Evolutionary conservation across 257 asterid genomes (phyloP), one percentile per base, ranked within the genome.

Genomic region (Mentha longifolia): DNA sequence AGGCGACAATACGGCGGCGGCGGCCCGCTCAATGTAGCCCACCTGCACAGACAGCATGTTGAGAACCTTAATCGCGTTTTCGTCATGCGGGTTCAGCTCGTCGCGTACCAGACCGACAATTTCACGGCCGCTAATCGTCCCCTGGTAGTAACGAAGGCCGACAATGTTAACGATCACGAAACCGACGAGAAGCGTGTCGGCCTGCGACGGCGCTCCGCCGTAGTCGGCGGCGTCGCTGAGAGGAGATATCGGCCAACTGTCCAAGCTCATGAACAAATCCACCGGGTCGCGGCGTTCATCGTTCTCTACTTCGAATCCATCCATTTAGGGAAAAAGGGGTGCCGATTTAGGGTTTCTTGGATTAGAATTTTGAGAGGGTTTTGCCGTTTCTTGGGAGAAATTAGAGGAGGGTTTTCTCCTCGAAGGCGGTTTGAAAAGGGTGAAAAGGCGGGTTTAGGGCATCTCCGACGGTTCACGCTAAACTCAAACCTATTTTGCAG

Each of bases 61-160:
- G 45, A 92, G 72, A 47, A 89, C 98, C 70, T 72, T 80, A 20
- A 92, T 92, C 10, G 98, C 96, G 71, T 89, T 82, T 0, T 8
- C 70, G 42, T 92, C 96, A 56, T 74, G 51, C 1, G 83, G 84
- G 46, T 92, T 88, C 56, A 82, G 61, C 9, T 85, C 90, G 5
- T 89, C 92, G 25, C 96, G 90, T 43, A 86, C 85, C 61, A 92
- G 76, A n/a, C 89, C 90, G 61, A 92, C 94, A 60, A 86, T 50
- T 64, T 92, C 96, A 0, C 93, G 82, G 68, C 93, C 95, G 61
- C 76, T 82, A 65, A 89, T 82, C 0, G 78, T 81, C 0, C 94
- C 95, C 11, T 61, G 56, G 78, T 92, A 88, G 51, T 85, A 62
- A 42, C 85, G 90, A 0, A 88, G 77, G 45, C 95, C 95, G 69